Evolutionary conservation across 2,329 filamentous ascomycete species (phyloP).

Genomic region (Pseudogymnoascus sp.): DNA sequence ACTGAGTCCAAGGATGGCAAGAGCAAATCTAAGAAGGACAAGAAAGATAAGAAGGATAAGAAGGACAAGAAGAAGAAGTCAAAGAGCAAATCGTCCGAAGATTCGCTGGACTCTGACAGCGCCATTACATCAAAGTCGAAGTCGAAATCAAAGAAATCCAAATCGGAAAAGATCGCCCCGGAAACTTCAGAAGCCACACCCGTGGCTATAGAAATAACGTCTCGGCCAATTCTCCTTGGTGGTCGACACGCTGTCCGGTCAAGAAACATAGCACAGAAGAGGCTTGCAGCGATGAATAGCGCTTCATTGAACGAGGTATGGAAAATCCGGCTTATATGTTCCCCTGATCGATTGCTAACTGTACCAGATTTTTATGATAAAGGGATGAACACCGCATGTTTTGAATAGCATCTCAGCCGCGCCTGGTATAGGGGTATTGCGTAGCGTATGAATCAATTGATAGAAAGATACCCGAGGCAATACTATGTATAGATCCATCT

Average conservation of each 20-base stretch:
- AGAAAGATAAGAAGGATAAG: conserved; percentile 32
- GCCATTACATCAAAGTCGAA: conserved; percentile 13
- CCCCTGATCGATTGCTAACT: conserved; percentile 15
- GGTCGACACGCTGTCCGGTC: conserved; percentile 66
- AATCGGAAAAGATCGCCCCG: conserved; percentile 11
- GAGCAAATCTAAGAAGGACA: conserved; percentile 29
- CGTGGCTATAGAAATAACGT: conserved; percentile 34
- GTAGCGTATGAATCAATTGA: neutral
- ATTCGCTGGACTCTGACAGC: conserved; percentile 17
- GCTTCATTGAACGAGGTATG: conserved; percentile 76
- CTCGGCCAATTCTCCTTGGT: conserved; percentile 38
- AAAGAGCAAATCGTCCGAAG: conserved; percentile 25
- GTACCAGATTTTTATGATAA: conserved; percentile 60
- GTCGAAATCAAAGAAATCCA: conserved; percentile 19
- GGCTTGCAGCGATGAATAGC: conserved; percentile 69
- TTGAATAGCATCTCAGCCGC: neutral
- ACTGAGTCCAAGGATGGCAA: conserved; percentile 32
- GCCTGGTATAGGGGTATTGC: neutral
- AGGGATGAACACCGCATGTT: conserved; percentile 23
- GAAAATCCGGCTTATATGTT: conserved; percentile 19
- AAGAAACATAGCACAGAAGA: conserved; percentile 82
- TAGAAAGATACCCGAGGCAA: conserved; percentile 1
- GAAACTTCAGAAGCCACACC: conserved; percentile 24
- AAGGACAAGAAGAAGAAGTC: conserved; percentile 35
- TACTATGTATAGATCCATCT: neutral